A percentile compares a stretch with the other conserved stretches of the same genome.
Conservation (phyloP, 2,329 filamentous ascomycete genomes). For the Xylogone sp. region DNA sequence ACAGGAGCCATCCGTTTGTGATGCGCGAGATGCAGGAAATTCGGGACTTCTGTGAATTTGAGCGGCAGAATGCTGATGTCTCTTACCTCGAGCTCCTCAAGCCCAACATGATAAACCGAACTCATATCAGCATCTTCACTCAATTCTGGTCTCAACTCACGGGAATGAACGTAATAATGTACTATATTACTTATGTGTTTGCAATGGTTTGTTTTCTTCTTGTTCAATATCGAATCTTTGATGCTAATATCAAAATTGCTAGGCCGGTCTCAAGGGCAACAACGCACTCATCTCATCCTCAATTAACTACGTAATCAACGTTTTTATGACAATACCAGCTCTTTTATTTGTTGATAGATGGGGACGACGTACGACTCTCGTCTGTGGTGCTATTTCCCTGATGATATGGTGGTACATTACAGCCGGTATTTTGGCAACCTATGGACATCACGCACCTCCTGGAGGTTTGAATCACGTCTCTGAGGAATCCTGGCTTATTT, state of each 20-base stretch:
- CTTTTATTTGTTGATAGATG: conserved; percentile 69
- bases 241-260: not conserved
- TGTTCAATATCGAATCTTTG: not conserved
- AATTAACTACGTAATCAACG: conserved; percentile 76
- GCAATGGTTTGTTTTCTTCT: not conserved
- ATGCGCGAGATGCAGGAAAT: conserved; percentile 65
- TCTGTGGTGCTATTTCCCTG: conserved; percentile 46
- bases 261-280: conserved; percentile 53
- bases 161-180: conserved; percentile 70
- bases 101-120: conserved; percentile 71
- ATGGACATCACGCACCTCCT: conserved; percentile 31
- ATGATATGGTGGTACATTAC: conserved; percentile 40
- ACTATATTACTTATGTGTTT: conserved; percentile 49
- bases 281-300: conserved; percentile 58
- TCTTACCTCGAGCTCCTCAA: conserved; percentile 69
- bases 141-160: conserved; percentile 74
- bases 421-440: conserved; percentile 40
- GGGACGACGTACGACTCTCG: conserved; percentile 63
- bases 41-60: conserved; percentile 68
- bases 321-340: conserved; percentile 69
- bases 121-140: conserved; percentile 65
- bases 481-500: conserved; percentile 44
- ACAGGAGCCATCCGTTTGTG: conserved; percentile 61
- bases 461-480: conserved; percentile 32
- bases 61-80: conserved; percentile 64